Base-by-base conservation (phyloP, 2,329 filamentous ascomycete genomes). In the Penicillium sp. region DNA sequence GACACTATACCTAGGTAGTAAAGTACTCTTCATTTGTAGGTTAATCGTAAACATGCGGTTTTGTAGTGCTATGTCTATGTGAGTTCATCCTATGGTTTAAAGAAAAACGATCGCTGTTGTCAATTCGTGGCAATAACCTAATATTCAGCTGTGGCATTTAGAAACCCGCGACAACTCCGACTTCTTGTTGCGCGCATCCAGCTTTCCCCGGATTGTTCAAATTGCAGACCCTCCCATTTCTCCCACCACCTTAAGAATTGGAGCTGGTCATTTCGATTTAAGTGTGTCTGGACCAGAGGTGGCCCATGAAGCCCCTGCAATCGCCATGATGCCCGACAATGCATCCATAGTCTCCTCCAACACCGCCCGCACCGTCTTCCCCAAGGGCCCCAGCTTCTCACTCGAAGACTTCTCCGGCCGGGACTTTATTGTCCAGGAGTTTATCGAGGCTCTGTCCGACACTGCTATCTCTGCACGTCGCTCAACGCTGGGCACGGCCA, bases 401-500 rank as follows among this genome's bases (percentile, higher is more conserved):
- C 82, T 97, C 58, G 90, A 96, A 43, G 92, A 92, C 77, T 91
- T 92, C 75, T 90, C 90, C 54, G 89, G 82, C 72, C 89, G 89
- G 67, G 94, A 97, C 77, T 99, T 97, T 70, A 97, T 97, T 60
- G 93, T 97, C 63, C 92, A 96, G 69, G 94, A 99, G 77, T 99
- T 99, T 72, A 88, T 99, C 66, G 95, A 99, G 73, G 85, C 88
- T 49, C 86, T 99, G 55, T 94, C 93, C 49, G 92, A 97, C 60
- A 89, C 82, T 64, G 89, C 91, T 22, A 84, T 91, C 33, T 80
- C 82, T 22, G 89, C 87, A 68, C 89, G 94, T 51, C 88, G 90
- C 56, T 97, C 92, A 14, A 86, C 84, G 7, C 82, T 84, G 29
- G 67, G 73, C 58, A 64, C 73, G 27, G 62, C 63, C 37, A 72